A percentile compares a stretch with the other conserved stretches of the same genome.
Conservation (phyloP, 2,329 filamentous ascomycete species). For the Aspergillus sp. region DNA sequence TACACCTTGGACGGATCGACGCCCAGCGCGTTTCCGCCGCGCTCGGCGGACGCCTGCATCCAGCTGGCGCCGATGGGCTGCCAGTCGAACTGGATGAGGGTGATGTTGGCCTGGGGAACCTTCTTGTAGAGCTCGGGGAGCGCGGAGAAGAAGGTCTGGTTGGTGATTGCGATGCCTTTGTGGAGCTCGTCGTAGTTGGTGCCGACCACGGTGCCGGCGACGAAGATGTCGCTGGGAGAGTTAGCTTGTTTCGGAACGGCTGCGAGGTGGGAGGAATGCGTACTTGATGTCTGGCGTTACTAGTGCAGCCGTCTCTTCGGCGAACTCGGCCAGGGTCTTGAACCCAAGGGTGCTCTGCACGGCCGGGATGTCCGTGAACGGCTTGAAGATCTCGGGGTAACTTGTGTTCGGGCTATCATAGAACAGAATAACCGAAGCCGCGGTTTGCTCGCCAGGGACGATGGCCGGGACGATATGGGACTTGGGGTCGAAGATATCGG, state of each 20-base stretch:
- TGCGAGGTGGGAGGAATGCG: not conserved
- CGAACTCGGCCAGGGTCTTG: slow-evolving; percentile 27
- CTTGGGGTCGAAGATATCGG: slow-evolving; percentile 22
- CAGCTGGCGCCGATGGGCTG: slow-evolving; percentile 30
- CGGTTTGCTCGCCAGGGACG: slow-evolving; percentile 15
- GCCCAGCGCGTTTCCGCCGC: slow-evolving; percentile 19
- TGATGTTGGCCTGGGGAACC: slow-evolving; percentile 27
- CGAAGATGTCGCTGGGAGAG: slow-evolving; percentile 23
- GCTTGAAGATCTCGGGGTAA: slow-evolving; percentile 25
- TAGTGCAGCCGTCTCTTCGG: slow-evolving; percentile 21
- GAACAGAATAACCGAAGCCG: slow-evolving; percentile 30
- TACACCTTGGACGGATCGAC: slow-evolving; percentile 26
- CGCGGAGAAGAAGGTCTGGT: slow-evolving; percentile 30
- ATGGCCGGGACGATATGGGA: slow-evolving; percentile 22
- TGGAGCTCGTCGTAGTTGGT: slow-evolving; percentile 23
- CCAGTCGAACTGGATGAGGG: slow-evolving; percentile 33
- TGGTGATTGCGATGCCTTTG: slow-evolving; percentile 30
- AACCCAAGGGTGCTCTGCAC: slow-evolving; percentile 25
- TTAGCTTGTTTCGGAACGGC: not conserved
- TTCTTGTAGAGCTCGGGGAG: slow-evolving; percentile 30
- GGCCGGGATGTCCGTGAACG: slow-evolving; percentile 28
- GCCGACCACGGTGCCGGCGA: slow-evolving; percentile 25
- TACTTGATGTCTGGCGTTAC: slow-evolving; percentile 28
- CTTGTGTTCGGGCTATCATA: slow-evolving; percentile 24
- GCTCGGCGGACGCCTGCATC: slow-evolving; percentile 19